Evolutionary conservation across 345 rosid species (phyloP).

Genomic region (Stellera chamaejasme): DNA sequence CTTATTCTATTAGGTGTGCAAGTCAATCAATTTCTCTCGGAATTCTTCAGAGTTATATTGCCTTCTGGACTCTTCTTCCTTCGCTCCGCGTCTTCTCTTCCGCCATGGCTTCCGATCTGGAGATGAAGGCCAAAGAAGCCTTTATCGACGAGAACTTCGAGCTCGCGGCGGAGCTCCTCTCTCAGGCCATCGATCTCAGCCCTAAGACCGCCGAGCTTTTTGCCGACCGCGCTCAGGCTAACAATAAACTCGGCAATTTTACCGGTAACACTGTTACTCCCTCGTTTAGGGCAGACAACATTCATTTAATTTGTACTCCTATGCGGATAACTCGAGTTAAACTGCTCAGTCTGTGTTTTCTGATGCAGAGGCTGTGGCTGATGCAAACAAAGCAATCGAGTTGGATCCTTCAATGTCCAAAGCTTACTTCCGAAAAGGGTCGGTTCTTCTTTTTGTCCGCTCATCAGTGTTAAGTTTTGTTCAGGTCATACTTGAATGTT

Average conservation of each 20-base stretch:
- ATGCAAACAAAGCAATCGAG: conserved; percentile 68
- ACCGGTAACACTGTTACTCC: conserved; percentile 35
- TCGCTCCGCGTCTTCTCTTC: neutral
- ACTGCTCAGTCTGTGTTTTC: neutral
- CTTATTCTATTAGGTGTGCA: too few species aligned
- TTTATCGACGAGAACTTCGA: conserved; percentile 89
- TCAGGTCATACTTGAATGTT: neutral
- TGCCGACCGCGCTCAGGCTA: conserved; percentile 93
- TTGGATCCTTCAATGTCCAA: conserved; percentile 61
- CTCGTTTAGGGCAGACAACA: neutral
- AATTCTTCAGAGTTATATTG: neutral
- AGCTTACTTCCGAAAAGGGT: conserved; percentile 89
- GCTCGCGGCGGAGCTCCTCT: conserved; percentile 66
- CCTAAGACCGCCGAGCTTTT: conserved; percentile 60
- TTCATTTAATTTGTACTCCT: neutral
- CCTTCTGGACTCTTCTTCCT: conserved; percentile 16
- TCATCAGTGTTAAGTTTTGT: neutral
- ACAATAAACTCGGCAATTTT: conserved; percentile 59
- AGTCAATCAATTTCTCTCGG: conserved; percentile 4
- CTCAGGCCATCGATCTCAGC: conserved; percentile 59
- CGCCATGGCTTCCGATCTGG: conserved; percentile 65
- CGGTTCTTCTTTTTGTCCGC: conserved; percentile 13
- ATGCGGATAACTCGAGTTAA: neutral
- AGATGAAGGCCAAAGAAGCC: conserved; percentile 68
- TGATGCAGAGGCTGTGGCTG: conserved; percentile 76